Evolutionary conservation across 2,329 filamentous ascomycete species (phyloP).

Genomic region (Leptoxyphium fumago): DNA sequence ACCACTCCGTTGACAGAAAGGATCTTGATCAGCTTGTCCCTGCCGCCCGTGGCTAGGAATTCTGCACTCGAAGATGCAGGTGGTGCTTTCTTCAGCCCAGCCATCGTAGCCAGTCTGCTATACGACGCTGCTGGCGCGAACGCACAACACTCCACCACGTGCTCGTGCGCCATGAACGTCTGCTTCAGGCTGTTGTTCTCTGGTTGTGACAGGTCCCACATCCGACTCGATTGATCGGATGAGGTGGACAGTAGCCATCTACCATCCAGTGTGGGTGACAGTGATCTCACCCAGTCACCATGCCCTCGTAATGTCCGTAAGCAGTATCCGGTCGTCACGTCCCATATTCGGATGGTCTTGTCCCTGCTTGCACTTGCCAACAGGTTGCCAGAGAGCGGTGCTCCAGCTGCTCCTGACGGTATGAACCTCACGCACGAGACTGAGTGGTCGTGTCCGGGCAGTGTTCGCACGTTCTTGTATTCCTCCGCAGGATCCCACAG

Average conservation of each 20-base stretch:
- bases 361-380: conserved; percentile 78
- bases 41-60: conserved; percentile 74
- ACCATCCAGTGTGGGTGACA: conserved; percentile 69
- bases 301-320: conserved; percentile 81
- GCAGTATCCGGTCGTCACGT: conserved; percentile 83
- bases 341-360: conserved; percentile 76
- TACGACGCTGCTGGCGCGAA: conserved; percentile 73
- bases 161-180: conserved; percentile 73
- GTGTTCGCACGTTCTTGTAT: conserved; percentile 87
- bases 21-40: conserved; percentile 81
- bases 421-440: conserved; percentile 82
- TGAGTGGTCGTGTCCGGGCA: conserved; percentile 84
- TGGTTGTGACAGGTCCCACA: conserved; percentile 69
- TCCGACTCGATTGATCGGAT: conserved; percentile 63
- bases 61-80: conserved; percentile 61
- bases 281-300: conserved; percentile 79
- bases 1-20: conserved; percentile 78
- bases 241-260: conserved; percentile 70
- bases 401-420: conserved; percentile 64
- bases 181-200: conserved; percentile 50
- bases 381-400: conserved; percentile 66
- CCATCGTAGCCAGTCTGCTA: conserved; percentile 57
- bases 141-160: conserved; percentile 72
- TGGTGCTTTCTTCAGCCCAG: conserved; percentile 72
- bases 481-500: conserved; percentile 85